Conservation (phyloP, 108 stramenopile genomes). For the Pseudonitzschia delicatissima region DNA sequence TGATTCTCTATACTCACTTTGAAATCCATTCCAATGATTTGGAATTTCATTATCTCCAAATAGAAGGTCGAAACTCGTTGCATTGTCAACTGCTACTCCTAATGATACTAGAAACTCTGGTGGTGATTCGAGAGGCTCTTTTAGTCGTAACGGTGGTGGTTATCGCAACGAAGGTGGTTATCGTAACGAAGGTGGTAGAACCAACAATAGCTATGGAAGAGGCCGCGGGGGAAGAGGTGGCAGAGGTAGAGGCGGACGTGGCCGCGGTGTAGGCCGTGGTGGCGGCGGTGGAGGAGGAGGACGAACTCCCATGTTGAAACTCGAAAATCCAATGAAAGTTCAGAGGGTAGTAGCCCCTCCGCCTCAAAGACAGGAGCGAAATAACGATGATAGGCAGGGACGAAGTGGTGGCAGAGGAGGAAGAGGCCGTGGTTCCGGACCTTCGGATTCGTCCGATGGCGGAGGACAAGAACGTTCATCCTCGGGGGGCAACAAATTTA, state of each 20-base stretch:
- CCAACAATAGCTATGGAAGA: not conserved
- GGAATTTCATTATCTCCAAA: not conserved
- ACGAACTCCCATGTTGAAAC: constrained; percentile 57
- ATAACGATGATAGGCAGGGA: constrained; percentile 27
- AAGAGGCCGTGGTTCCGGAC: not conserved
- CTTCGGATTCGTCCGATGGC: constrained; percentile 4
- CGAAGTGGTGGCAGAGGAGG: constrained; percentile 1
- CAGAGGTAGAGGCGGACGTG: not conserved
- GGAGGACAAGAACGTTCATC: constrained; percentile 13
- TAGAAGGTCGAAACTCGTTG: constrained; percentile 4
- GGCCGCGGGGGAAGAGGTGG: constrained; percentile 16
- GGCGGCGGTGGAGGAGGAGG: constrained; percentile 38
- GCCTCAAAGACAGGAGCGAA: constrained; percentile 11
- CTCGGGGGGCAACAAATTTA: not conserved
- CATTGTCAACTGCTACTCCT: constrained; percentile 15
- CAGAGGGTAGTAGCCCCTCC: constrained; percentile 35
- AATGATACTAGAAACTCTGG: not conserved
- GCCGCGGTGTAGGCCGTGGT: constrained; percentile 6
- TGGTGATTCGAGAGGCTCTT: not conserved
- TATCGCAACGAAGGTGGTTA: constrained; percentile 1
- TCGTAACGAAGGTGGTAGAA: not conserved
- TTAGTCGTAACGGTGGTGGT: not conserved
- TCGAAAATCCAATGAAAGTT: constrained; percentile 72
- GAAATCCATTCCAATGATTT: too few relatives aligned
- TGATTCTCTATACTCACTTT: too few relatives aligned